These are phyloP conservation scores for Dictyostelium intermedium DNA, from an alignment of 78 protist species.

Conservation along the genomic window DNA sequence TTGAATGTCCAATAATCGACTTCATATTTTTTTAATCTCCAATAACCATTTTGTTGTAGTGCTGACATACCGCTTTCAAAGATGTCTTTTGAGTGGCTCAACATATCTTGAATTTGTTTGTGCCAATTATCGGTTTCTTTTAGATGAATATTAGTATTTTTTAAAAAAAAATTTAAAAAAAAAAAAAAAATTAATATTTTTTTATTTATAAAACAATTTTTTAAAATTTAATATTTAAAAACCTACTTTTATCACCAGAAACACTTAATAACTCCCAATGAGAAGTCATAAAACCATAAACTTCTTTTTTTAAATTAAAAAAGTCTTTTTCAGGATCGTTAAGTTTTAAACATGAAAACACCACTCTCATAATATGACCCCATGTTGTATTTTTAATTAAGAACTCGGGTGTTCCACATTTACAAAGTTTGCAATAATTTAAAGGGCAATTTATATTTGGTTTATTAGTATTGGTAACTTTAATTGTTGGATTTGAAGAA, in stretches of 20 bases:
- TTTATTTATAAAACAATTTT: background rate
- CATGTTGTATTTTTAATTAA: slow-evolving; percentile 43
- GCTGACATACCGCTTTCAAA: slow-evolving; percentile 59
- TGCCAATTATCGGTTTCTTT: slow-evolving; percentile 61
- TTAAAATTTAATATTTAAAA: background rate
- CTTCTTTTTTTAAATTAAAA: slow-evolving; percentile 58
- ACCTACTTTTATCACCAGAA: background rate
- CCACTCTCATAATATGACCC: slow-evolving; percentile 51
- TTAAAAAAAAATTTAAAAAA: background rate
- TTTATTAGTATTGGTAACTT: background rate
- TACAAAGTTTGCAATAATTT: slow-evolving; percentile 39
- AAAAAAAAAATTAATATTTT: background rate
- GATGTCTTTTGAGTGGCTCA: slow-evolving; percentile 46
- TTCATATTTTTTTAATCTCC: slow-evolving; percentile 1
- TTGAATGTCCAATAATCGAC: background rate
- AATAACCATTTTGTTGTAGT: slow-evolving; percentile 57
- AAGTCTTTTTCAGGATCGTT: slow-evolving; percentile 34
- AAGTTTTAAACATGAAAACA: slow-evolving; percentile 4
- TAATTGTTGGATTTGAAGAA: background rate
- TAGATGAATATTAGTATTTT: no score
- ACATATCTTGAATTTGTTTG: slow-evolving; percentile 74
- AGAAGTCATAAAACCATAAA: slow-evolving; percentile 29
- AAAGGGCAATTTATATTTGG: background rate
- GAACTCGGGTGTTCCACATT: slow-evolving; percentile 16
- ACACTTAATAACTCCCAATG: slow-evolving; percentile 34